These are phyloP conservation scores for Neckera pumila DNA, from an alignment of 225 moss, liverwort and hornwort species.

Conservation along the genomic window DNA sequence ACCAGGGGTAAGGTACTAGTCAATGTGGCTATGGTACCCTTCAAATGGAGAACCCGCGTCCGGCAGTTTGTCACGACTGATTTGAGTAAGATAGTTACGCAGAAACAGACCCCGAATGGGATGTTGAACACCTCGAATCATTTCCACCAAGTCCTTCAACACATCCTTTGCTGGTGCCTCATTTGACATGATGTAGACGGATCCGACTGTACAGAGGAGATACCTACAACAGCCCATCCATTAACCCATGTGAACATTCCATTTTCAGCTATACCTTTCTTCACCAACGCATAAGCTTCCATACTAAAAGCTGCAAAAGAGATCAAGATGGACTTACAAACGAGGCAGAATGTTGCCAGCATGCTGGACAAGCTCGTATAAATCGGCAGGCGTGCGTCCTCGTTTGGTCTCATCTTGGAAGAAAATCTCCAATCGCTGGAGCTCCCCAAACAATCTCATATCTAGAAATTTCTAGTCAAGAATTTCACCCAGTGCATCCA, in stretches of 20 bases:
- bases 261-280: neutral
- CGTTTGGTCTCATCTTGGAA: constrained; percentile 88
- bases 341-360: constrained; percentile 94
- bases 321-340: constrained; percentile 44
- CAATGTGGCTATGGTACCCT: constrained; percentile 39
- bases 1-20: neutral
- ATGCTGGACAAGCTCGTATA: constrained; percentile 95
- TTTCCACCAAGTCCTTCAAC: constrained; percentile 90
- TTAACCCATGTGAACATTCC: neutral
- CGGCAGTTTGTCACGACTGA: constrained; percentile 89
- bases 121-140: constrained; percentile 97
- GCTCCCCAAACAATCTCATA: constrained; percentile 86
- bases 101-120: constrained; percentile 90
- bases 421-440: constrained; percentile 81
- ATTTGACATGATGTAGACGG: constrained; percentile 89
- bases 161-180: constrained; percentile 98
- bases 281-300: neutral
- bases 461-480: constrained; percentile 59
- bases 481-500: neutral
- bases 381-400: constrained; percentile 87
- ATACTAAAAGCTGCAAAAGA: neutral
- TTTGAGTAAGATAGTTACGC: constrained; percentile 95
- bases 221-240: constrained; percentile 52
- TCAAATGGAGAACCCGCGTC: constrained; percentile 87
- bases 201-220: constrained; percentile 95